Conservation (phyloP, 768 basidiomycete species). For the Xerocomellus chrysenteron region DNA sequence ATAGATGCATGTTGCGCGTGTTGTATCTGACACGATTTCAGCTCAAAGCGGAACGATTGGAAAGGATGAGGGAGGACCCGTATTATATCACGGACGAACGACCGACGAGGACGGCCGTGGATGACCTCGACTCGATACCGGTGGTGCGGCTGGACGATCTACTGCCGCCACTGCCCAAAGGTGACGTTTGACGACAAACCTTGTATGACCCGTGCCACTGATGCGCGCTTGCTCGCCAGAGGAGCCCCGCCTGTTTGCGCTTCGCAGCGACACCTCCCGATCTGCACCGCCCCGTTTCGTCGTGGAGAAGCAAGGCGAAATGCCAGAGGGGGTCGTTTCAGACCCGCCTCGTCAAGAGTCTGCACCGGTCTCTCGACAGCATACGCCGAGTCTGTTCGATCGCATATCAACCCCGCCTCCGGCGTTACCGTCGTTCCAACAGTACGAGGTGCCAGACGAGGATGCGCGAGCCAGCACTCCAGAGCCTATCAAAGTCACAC, state of each 20-base stretch:
- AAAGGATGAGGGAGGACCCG: slow-evolving; percentile 80
- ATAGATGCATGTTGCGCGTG: neutral
- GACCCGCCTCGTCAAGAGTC: slow-evolving; percentile 22
- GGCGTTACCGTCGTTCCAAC: slow-evolving; percentile 42
- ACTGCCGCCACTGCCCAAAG: slow-evolving; percentile 45
- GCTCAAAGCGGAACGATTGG: slow-evolving; percentile 75
- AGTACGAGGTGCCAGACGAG: slow-evolving; percentile 50
- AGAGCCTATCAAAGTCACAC: slow-evolving; percentile 74
- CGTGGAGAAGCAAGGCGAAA: slow-evolving; percentile 81
- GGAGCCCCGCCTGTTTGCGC: slow-evolving; percentile 43
- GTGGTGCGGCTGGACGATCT: slow-evolving; percentile 81
- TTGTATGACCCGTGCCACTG: slow-evolving; percentile 18
- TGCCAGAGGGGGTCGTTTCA: slow-evolving; percentile 61
- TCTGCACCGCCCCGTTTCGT: slow-evolving; percentile 50
- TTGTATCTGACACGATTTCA: slow-evolving; percentile 32
- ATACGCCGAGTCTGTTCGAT: slow-evolving; percentile 28
- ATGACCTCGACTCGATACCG: slow-evolving; percentile 90
- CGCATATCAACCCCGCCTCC: slow-evolving; percentile 37
- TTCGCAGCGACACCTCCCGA: slow-evolving; percentile 41
- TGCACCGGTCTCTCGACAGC: slow-evolving; percentile 27
- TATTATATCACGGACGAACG: slow-evolving; percentile 81
- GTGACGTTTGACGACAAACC: slow-evolving; percentile 7
- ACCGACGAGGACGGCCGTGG: slow-evolving; percentile 37
- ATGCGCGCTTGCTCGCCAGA: slow-evolving; percentile 30
- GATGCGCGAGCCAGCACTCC: slow-evolving; percentile 53